Conservation (phyloP, 345 rosid genomes). For the Salix purpurea region DNA sequence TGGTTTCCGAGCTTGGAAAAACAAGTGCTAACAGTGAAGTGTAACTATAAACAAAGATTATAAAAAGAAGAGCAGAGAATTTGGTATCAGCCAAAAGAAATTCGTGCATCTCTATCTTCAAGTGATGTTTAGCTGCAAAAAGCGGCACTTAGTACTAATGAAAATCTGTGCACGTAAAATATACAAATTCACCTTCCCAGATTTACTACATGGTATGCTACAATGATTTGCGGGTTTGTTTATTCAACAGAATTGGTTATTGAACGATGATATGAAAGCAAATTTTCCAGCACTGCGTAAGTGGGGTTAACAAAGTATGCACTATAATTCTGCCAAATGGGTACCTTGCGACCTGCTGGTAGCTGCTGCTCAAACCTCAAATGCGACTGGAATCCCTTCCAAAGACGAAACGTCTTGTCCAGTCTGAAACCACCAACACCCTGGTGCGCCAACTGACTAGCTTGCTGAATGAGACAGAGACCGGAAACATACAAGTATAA, state of each 20-base stretch:
- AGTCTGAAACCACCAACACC: constrained; percentile 77
- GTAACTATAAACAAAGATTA: neutral
- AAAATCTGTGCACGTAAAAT: neutral
- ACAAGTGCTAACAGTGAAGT: neutral
- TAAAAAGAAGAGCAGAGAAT: neutral
- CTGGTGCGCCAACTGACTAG: constrained; percentile 97
- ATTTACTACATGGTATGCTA: neutral
- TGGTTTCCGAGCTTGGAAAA: neutral
- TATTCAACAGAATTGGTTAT: constrained; percentile 2
- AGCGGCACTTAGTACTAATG: neutral
- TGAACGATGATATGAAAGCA: neutral
- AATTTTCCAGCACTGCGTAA: neutral
- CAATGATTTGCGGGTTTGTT: neutral
- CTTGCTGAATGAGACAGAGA: constrained; percentile 49
- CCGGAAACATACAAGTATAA: neutral
- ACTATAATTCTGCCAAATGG: neutral
- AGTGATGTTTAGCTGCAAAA: neutral
- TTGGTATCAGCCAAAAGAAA: neutral
- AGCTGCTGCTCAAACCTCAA: constrained; percentile 47
- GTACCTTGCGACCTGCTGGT: neutral
- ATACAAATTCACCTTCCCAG: neutral
- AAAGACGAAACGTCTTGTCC: constrained; percentile 82
- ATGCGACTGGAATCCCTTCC: constrained; percentile 94
- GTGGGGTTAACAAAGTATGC: neutral
- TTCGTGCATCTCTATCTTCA: neutral